Evolutionary conservation across 2,329 filamentous ascomycete species (phyloP), one percentile per base, ranked within the genome.

Genomic region (Xylaria sp.): DNA sequence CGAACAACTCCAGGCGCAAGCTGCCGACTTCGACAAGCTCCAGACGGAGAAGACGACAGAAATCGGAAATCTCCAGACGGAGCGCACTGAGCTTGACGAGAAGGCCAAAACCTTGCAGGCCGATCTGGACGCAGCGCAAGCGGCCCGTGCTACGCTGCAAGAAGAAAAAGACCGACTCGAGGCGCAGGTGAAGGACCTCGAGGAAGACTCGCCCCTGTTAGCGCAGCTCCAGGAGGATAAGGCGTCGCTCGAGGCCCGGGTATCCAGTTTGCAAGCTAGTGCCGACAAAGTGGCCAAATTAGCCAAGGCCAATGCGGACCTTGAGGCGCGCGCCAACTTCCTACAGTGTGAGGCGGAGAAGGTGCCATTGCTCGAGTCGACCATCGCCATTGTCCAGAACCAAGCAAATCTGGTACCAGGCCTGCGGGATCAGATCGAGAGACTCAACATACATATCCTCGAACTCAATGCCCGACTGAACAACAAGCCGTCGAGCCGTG

Each of bases 81-180:
- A 69, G 48, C 66, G 69, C 51, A 62, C 64, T 10, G 64, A 61
- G 39, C 67, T 71, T 13, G 69, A 70, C 13, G 66, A 64, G 35
- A 62, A 55, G 37, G 61, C 66, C 54, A 66, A 67, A 52, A 55
- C 39, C 30, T 64, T 72, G 16, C 66, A 70, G 57, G 65, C 68
- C 7, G 68, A 69, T 52, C 54, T 72, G 50, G 64, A 67, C 52
- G 65, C 65, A 52, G 63, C 67, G n/a, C 60, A 66, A 37, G 66
- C 65, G n/a, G 59, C 60, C 4, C 61, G 65, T n/a, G 60, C 59
- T 46, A 47, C 60, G 3, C 61, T 69, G 10, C 7, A 66, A 69
- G 54, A 69, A 69, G 16, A 64, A 64, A 46, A 58, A 65, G 53
- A 57, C 70, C 2, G 61, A 64, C 23, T 30, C 23, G 23, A 30